phyloP scores from a whole-genome alignment of 2,329 filamentous ascomycete genomes.

The Volutella citrinella region DNA sequence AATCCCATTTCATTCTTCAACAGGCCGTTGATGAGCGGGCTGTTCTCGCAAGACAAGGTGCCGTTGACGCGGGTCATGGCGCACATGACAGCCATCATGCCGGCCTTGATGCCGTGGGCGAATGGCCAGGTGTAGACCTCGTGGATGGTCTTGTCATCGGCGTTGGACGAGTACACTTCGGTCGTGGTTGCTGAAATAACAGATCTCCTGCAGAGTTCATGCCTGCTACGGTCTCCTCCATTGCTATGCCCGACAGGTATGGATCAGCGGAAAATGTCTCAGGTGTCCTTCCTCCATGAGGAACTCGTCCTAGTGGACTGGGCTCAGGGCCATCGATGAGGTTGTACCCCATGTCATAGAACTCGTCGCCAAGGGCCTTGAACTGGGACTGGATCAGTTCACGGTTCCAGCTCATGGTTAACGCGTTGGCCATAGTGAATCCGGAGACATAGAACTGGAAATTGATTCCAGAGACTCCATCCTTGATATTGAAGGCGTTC shows the following conservation, averaged over 20 bases:
- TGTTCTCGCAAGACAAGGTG: too few species aligned
- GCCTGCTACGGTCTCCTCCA: constrained; percentile 72
- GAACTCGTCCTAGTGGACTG: constrained; percentile 4
- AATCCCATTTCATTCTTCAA: constrained; percentile 72
- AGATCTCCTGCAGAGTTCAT: constrained; percentile 58
- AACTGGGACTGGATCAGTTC: constrained; percentile 1
- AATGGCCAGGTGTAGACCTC: constrained; percentile 79
- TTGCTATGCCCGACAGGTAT: constrained; percentile 76
- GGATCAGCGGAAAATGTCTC: constrained; percentile 85
- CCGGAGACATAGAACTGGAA: constrained; percentile 6
- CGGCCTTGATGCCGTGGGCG: constrained; percentile 69
- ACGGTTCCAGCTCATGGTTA: constrained; percentile 5
- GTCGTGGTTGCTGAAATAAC: constrained; percentile 63
- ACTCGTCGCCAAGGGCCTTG: constrained; percentile 4
- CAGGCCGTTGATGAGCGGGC: constrained; percentile 63
- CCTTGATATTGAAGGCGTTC: constrained; percentile 2
- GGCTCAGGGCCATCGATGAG: constrained; percentile 3
- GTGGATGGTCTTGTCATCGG: constrained; percentile 33
- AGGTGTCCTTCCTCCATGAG: constrained; percentile 76
- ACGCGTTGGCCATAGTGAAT: constrained; percentile 5
- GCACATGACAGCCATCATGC: constrained; percentile 77
- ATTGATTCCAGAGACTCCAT: constrained; percentile 5
- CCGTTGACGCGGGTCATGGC: too few species aligned
- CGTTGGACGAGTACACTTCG: constrained; percentile 50
- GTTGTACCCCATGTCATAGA: constrained; percentile 5